These are phyloP conservation scores for Sergeia podlipaevii DNA, from an alignment of 208 protist species.

Conservation along the genomic window DNA sequence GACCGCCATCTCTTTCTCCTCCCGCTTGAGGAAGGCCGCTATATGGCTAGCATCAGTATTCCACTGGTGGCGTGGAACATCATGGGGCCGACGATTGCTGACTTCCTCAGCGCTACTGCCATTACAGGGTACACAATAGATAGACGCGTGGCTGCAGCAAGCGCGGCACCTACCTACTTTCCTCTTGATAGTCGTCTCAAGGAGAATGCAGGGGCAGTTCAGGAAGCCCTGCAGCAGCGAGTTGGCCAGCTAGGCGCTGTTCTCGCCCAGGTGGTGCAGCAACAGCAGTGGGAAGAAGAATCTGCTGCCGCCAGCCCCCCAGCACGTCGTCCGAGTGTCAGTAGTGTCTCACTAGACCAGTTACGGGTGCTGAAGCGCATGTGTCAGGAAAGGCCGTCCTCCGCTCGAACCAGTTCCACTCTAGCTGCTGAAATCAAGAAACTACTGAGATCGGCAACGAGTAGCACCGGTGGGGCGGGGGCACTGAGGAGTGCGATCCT, in stretches of 20 bases:
- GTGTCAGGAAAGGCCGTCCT: no score
- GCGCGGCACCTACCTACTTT: slow-evolving; percentile 24
- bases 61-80: slow-evolving; percentile 31
- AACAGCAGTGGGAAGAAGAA: not conserved
- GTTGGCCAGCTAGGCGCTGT: slow-evolving; percentile 17
- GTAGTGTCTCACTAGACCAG: no score
- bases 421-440: no score
- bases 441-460: no score
- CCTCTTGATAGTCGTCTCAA: slow-evolving; percentile 41
- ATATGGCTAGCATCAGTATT: slow-evolving; percentile 28
- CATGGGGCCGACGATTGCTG: slow-evolving; percentile 28
- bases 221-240: slow-evolving; percentile 18
- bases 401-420: no score
- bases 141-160: slow-evolving; percentile 6
- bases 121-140: slow-evolving; percentile 33
- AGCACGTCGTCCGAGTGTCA: no score
- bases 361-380: no score
- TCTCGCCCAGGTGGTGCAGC: not conserved
- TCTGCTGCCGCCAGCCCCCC: not conserved
- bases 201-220: slow-evolving; percentile 21
- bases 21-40: slow-evolving; percentile 49
- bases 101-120: slow-evolving; percentile 36
- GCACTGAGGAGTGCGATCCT: no score
- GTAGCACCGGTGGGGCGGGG: no score
- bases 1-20: slow-evolving; percentile 28